Conservation (phyloP, 176 grass and related monocot genomes). For the Zoysia japonica region DNA sequence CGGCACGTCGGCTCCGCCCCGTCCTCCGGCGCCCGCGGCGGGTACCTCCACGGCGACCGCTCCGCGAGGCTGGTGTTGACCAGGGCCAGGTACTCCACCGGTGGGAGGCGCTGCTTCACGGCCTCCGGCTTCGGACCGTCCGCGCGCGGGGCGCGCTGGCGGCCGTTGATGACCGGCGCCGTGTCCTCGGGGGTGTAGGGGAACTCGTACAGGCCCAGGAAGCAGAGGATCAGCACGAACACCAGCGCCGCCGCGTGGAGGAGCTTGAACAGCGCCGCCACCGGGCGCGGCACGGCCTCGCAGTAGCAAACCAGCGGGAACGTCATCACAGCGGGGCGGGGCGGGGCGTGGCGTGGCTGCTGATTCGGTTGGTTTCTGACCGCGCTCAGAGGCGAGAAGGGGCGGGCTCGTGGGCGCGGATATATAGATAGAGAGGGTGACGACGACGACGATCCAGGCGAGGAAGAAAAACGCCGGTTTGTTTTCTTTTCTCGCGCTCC, state of each 20-base stretch:
- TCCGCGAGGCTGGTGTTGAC: neutral
- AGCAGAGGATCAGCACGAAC: conserved; percentile 39
- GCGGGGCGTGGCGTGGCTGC: neutral
- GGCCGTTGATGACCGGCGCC: conserved; percentile 28
- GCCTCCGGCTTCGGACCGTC: conserved; percentile 35
- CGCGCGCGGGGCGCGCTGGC: neutral
- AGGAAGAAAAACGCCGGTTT: too few species aligned
- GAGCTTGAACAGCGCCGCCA: conserved; percentile 58
- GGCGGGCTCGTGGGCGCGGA: neutral
- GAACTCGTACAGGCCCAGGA: conserved; percentile 53
- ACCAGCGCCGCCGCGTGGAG: conserved; percentile 39
- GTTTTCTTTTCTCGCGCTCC: too few species aligned
- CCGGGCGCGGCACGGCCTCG: conserved; percentile 50
- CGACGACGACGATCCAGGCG: too few species aligned
- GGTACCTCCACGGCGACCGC: neutral
- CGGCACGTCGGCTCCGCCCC: conserved; percentile 41
- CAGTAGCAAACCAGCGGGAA: conserved; percentile 72
- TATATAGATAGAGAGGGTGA: neutral
- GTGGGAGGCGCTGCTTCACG: conserved; percentile 57
- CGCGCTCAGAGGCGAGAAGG: neutral
- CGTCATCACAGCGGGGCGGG: conserved; percentile 41
- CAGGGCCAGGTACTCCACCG: conserved; percentile 45
- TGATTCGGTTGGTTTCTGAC: neutral
- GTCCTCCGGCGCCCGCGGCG: neutral
- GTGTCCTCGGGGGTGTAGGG: conserved; percentile 35